Conservation (phyloP, 164 flowering plant genomes). For the Protea cynaroides region DNA sequence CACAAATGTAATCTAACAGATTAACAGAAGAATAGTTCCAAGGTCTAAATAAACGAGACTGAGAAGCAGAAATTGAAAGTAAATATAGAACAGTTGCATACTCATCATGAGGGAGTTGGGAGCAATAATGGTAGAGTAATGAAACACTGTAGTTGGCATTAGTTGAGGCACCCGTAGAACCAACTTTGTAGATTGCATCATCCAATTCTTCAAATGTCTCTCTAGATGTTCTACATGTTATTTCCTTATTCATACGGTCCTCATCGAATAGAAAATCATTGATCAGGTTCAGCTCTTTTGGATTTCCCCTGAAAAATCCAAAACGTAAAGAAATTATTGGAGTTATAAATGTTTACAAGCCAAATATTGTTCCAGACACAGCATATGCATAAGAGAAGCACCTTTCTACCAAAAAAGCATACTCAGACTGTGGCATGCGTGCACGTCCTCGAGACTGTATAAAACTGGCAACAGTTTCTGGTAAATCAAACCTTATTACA, state of each 20-base stretch:
- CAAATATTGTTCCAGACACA: not conserved
- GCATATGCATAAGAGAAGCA: slow-evolving; percentile 17
- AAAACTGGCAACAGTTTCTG: slow-evolving; percentile 88
- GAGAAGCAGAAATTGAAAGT: not conserved
- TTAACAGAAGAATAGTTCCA: not conserved
- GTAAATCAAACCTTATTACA: slow-evolving; percentile 91
- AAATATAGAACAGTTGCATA: slow-evolving; percentile 21
- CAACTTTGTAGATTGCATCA: slow-evolving; percentile 56
- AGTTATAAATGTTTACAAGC: not conserved
- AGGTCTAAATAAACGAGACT: not conserved
- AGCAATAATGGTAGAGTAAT: slow-evolving; percentile 77
- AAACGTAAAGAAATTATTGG: slow-evolving; percentile 2
- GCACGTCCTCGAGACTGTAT: slow-evolving; percentile 99
- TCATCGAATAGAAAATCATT: slow-evolving; percentile 51
- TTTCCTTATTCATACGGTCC: slow-evolving; percentile 64
- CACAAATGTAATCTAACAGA: slow-evolving; percentile 1
- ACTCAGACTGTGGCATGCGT: slow-evolving; percentile 93
- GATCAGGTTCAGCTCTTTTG: slow-evolving; percentile 51
- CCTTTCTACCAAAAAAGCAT: slow-evolving; percentile 92
- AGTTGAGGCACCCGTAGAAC: slow-evolving; percentile 71
- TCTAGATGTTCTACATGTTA: slow-evolving; percentile 45
- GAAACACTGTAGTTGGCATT: slow-evolving; percentile 61
- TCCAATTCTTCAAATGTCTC: slow-evolving; percentile 33
- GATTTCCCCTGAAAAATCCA: slow-evolving; percentile 49
- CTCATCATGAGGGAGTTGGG: slow-evolving; percentile 91